Base-by-base conservation (phyloP, 1,284 basidiomycete species). In the Somion occarium region DNA sequence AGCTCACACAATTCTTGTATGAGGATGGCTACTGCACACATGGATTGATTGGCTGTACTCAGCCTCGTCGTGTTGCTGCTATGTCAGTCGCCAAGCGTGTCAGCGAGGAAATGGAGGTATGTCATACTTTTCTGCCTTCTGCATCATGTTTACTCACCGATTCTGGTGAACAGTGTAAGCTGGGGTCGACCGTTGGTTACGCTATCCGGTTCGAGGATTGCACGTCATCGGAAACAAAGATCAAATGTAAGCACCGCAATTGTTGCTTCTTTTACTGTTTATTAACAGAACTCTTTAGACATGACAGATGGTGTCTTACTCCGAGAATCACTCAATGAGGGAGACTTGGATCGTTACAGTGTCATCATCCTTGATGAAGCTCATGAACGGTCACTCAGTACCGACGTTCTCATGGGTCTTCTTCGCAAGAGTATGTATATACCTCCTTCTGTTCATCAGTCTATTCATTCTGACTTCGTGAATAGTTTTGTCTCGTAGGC, bases 81-180 rank as follows among this genome's bases (percentile, higher is more conserved):
- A 98, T 99, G 95, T 95, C 91, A 13, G 96, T 98, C 2, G 96
- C 96, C 5, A 98, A 98, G 72, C 93, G 96, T 72, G 96, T 98
- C 52, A 94, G 91, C 64, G 96, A 99, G 64, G 96, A 99, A 69
- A 89, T 90, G 80, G 85, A 88, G 76, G 85, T 84, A 44, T 37
- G 76, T 64, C 1, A 9, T 12, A 15, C 3, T 7, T n/a, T n/a
- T n/a, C n/a, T n/a, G n/a, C n/a, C n/a, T n/a, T 13, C 9, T 43
- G n/a, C 15, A 7, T 22, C n/a, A 34, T 4, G 7, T 7, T 15
- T 19, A 18, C 34, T n/a, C n/a, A n/a, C n/a, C n/a, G n/a, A n/a
- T n/a, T n/a, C n/a, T n/a, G n/a, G n/a, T n/a, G n/a, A n/a, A 24
- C 25, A 91, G 84, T 91, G 89, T 69, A 88, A 91, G 71, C 79